A percentile compares a stretch with the other conserved stretches of the same genome.
Conservation (phyloP, 352 stramenopile species). For the Elongisporangium undulatum region DNA sequence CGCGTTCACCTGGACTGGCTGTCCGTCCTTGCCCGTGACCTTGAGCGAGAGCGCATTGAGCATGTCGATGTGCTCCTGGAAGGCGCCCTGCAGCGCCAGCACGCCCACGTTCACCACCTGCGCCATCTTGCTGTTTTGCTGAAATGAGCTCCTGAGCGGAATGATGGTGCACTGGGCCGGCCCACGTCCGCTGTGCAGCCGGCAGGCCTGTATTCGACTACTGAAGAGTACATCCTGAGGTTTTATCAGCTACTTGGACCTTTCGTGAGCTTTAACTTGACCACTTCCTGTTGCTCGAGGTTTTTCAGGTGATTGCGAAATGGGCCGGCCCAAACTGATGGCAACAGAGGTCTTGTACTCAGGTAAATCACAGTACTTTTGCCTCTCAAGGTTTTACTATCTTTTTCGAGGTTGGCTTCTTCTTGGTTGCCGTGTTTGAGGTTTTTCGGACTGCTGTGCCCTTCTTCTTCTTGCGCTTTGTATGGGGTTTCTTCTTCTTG, state of each 20-base stretch:
- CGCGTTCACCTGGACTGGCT: slow-evolving; percentile 32
- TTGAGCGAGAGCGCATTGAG: slow-evolving; percentile 39
- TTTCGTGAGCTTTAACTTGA: too few species aligned
- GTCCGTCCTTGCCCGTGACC: slow-evolving; percentile 11
- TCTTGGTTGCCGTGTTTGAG: slow-evolving; percentile 11
- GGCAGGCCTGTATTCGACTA: neutral
- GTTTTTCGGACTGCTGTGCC: slow-evolving; percentile 15
- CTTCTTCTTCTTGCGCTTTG: slow-evolving; percentile 19
- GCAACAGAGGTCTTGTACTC: neutral
- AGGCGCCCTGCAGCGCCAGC: slow-evolving; percentile 88
- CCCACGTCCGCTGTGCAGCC: neutral
- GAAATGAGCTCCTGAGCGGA: neutral
- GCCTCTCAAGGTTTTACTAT: slow-evolving; percentile 10
- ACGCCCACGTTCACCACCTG: slow-evolving; percentile 65
- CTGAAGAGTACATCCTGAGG: neutral
- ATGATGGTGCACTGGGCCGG: slow-evolving; percentile 1
- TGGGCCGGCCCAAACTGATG: neutral
- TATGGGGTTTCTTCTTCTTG: slow-evolving; percentile 12
- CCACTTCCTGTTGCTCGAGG: neutral
- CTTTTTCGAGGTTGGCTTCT: slow-evolving; percentile 16
- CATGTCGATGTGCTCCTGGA: slow-evolving; percentile 89
- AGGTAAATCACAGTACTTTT: neutral
- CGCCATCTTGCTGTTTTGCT: slow-evolving; percentile 7
- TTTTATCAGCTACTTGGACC: neutral
- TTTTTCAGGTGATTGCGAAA: neutral